Conservation (phyloP, 192 early-diverging fungal species). For the Backusella parvicylindrica region DNA sequence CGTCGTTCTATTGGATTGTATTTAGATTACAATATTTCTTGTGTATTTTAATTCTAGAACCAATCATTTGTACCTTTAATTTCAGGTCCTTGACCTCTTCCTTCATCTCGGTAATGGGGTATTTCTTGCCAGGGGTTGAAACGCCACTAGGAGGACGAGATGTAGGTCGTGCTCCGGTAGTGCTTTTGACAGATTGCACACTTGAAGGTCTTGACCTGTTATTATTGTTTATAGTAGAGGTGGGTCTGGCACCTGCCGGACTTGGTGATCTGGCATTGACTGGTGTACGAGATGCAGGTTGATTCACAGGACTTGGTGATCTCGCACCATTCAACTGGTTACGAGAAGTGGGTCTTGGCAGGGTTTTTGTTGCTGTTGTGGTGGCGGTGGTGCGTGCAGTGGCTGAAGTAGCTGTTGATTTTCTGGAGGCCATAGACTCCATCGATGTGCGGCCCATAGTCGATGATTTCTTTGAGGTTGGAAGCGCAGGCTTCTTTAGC, state of each 20-base stretch:
- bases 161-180: background rate
- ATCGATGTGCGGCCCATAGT: background rate
- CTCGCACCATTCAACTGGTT: background rate
- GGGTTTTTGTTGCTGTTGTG: too few relatives aligned
- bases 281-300: slow-evolving; percentile 4
- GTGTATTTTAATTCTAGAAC: background rate
- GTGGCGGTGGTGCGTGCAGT: background rate
- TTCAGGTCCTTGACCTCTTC: slow-evolving; percentile 33
- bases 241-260: background rate
- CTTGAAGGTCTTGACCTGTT: background rate
- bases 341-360: slow-evolving; percentile 1
- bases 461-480: background rate
- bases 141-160: slow-evolving; percentile 10
- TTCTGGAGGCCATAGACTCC: background rate
- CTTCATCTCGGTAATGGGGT: slow-evolving; percentile 30
- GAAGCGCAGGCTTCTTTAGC: background rate
- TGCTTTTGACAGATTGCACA: slow-evolving; percentile 9
- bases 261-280: background rate
- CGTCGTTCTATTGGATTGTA: slow-evolving; percentile 20
- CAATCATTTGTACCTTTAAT: slow-evolving; percentile 23
- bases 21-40: background rate
- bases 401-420: background rate
- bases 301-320: background rate
- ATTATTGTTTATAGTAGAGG: background rate
- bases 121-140: slow-evolving; percentile 12